Evolutionary conservation across 1,139 yeast species (phyloP), one percentile per base, ranked within the genome.

Genomic region (Meyerozyma carpophila): DNA sequence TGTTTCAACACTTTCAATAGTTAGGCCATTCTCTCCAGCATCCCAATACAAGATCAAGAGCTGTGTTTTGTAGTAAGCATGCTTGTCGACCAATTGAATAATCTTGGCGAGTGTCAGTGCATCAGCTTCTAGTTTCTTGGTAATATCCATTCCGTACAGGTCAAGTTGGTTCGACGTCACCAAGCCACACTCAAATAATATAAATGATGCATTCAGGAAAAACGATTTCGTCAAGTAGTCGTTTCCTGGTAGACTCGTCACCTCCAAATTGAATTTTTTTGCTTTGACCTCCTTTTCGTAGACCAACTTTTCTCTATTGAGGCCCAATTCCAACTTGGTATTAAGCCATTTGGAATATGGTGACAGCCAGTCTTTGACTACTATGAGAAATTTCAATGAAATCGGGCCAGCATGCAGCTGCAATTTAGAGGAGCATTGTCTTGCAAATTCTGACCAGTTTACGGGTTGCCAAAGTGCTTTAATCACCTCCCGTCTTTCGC

Each of bases 131-230:
- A 77, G 56, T 43, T 71, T 75, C 2, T 56, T 53, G 5, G 52
- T 44, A 3, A 70, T 13, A 13, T 34, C 37, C 26, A 21, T 20
- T 3, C 16, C 26, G 26, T 11, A 34, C 26, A 10, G 26, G 26
- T 16, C 13, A 6, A 40, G 18, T 10, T 45, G 48, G 6, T 14
- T 25, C 8, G 41, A 46, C 9, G 54, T 54, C 1, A 62, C 51
- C 11, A 68, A 52, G 2, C 82, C 82, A 51, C 79, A 67, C 50
- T 77, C 81, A 49, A 77, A 65, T 9, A 78, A 45, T 4, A 78
- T 45, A 43, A 75, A 68, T 1, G 73, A 58, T 1, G 73, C 59
- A 31, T 62, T 57, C 13, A 62, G 54, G 51, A 78, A 76, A 43
- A 66, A 67, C 3, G 59, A 59, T 37, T 63, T 62, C 24, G 65